A percentile compares a stretch with the other conserved stretches of the same genome.
phyloP scores from a whole-genome alignment of 257 asterid species.

The Oldenlandia corymbosa region DNA sequence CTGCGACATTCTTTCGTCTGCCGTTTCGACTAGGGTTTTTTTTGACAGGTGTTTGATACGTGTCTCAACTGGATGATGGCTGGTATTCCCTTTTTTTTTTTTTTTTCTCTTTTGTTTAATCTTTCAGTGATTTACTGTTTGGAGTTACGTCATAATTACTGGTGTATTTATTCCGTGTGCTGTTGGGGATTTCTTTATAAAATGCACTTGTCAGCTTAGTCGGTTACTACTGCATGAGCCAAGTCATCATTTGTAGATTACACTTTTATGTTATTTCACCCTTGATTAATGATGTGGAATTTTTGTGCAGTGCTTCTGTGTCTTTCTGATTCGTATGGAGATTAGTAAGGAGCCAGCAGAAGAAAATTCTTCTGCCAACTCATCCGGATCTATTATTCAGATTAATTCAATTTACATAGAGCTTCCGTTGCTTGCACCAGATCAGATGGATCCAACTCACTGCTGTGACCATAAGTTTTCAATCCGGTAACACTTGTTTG shows the following conservation, averaged over 20 bases:
- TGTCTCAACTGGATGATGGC: no score
- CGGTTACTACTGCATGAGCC: slow-evolving; percentile 8
- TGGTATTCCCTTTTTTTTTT: no score
- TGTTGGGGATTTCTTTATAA: neutral
- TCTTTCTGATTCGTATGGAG: slow-evolving; percentile 34
- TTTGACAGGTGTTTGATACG: neutral
- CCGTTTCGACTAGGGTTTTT: slow-evolving; percentile 44
- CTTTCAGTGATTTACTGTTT: neutral
- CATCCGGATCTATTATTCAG: slow-evolving; percentile 40
- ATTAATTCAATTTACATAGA: slow-evolving; percentile 53
- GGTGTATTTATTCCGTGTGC: neutral
- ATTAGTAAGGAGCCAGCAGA: slow-evolving; percentile 25
- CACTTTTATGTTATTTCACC: neutral
- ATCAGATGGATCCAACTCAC: slow-evolving; percentile 26
- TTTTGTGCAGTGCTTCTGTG: slow-evolving; percentile 16
- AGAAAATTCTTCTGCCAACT: slow-evolving; percentile 33
- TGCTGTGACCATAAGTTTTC: slow-evolving; percentile 47
- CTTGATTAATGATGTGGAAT: neutral
- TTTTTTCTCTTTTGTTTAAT: no score
- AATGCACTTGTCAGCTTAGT: neutral
- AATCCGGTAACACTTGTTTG: slow-evolving; percentile 50
- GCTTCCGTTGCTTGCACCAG: slow-evolving; percentile 30
- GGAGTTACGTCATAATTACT: neutral
- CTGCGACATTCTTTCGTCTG: slow-evolving; percentile 12
- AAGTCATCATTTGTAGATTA: neutral